Base-by-base conservation (phyloP, 2,329 filamentous ascomycete species). In the Aureobasidium leucospermi region DNA sequence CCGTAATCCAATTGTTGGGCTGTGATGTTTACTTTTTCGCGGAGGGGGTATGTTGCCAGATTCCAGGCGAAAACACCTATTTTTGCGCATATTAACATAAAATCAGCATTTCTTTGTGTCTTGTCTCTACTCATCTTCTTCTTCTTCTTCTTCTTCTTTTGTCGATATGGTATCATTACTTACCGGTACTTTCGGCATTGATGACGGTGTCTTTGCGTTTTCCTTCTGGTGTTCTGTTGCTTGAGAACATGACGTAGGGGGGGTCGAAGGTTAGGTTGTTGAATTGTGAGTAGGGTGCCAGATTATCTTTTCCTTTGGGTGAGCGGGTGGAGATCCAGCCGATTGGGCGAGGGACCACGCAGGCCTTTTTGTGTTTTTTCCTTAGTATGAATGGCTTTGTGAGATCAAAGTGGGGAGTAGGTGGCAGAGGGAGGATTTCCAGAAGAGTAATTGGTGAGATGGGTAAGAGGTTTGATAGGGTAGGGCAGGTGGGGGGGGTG, bases 191-290 rank as follows among this genome's bases (percentile, higher is more conserved):
- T 67, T 85, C 81, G 63, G 74, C 79, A 67, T 85, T 85, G 65
- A 73, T 68, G 34, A 82, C 80, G 0, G 78, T 83, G 69, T 85
- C 81, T 67, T 85, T 85, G 60, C 79, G 78, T 0, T 65, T 55
- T 2, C 66, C 67, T 8, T 69, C 63, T 0, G 75, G 70, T 0
- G 78, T 81, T 67, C 84, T 80, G 69, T 85, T 85, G 2, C 79
- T 77, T 36, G 74, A 75, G 76, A 86, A 85, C 78, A 85, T 82
- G 31, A 85, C 78, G 65, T 83, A 84, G 0, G 83, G 83, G 0
- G 82, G 83, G 66, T 84, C 81, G 70, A 84, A 85, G 34, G 80
- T 84, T 0, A 85, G 75, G 63, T 85, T 85, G 69, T 81, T 84
- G 75, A 85, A 85, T 69, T 85, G 83, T 0, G 74, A 79, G 70